phyloP scores from a whole-genome alignment of 2,329 filamentous ascomycete species.

The Fusarium stilboides region DNA sequence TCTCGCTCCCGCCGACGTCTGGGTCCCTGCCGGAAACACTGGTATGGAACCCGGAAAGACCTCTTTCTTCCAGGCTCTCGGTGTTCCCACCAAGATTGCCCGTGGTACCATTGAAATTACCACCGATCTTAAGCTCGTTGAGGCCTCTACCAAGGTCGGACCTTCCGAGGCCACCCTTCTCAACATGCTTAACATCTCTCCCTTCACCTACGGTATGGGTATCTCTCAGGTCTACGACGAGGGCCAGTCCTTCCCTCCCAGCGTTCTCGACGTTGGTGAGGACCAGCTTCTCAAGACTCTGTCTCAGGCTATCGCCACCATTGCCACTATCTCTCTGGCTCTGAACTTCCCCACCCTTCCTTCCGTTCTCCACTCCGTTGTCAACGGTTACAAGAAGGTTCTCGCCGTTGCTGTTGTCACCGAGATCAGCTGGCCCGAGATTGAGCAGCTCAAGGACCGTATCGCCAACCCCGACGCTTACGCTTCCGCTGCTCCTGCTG shows the following conservation, averaged over 20 bases:
- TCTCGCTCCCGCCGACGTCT: slow-evolving; percentile 93
- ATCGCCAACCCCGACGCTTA: slow-evolving; percentile 99
- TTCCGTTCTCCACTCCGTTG: slow-evolving; percentile 94
- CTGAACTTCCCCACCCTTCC: slow-evolving; percentile 96
- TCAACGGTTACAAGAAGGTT: slow-evolving; percentile 99
- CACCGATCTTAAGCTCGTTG: slow-evolving; percentile 96
- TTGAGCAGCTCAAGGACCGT: slow-evolving; percentile 98
- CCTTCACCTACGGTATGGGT: slow-evolving; percentile 99
- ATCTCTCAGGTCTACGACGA: slow-evolving; percentile 97
- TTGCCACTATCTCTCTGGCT: slow-evolving; percentile 92
- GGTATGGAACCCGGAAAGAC: slow-evolving; percentile 99
- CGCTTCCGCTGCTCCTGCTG: slow-evolving; percentile 83
- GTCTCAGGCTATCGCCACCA: slow-evolving; percentile 84
- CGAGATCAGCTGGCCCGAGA: slow-evolving; percentile 94
- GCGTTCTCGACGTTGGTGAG: slow-evolving; percentile 94
- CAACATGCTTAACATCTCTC: slow-evolving; percentile 99
- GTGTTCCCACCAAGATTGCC: slow-evolving; percentile 99
- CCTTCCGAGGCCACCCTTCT: slow-evolving; percentile 98
- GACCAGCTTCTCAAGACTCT: slow-evolving; percentile 91
- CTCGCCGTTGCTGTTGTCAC: slow-evolving; percentile 91
- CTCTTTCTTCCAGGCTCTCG: slow-evolving; percentile 99
- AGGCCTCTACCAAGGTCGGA: slow-evolving; percentile 94
- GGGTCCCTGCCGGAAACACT: slow-evolving; percentile 97
- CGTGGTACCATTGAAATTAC: slow-evolving; percentile 99
- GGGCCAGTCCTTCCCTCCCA: slow-evolving; percentile 90